phyloP scores from a whole-genome alignment of 164 flowering plant species.

The Platanus orientalis region DNA sequence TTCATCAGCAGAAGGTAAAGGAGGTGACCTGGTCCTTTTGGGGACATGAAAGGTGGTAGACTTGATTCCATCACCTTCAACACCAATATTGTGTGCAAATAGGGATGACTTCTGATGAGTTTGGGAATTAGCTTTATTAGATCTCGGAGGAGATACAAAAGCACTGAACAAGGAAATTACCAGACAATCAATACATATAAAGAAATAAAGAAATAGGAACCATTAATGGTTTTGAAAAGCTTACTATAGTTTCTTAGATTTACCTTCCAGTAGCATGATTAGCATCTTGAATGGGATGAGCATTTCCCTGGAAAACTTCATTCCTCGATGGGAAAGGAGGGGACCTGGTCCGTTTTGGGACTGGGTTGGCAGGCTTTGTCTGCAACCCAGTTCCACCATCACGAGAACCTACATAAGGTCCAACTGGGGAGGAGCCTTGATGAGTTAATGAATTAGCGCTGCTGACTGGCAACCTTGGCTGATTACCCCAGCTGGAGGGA shows the following conservation, averaged over 20 bases:
- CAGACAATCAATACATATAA: neutral
- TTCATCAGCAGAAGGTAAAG: slow-evolving; percentile 30
- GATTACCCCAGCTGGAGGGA: slow-evolving; percentile 25
- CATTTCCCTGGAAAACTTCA: slow-evolving; percentile 16
- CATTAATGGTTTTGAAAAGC: too few species aligned
- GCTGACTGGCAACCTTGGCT: slow-evolving; percentile 19
- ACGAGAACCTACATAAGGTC: slow-evolving; percentile 11
- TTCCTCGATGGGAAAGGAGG: slow-evolving; percentile 16
- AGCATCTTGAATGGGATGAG: slow-evolving; percentile 1
- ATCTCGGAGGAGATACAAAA: slow-evolving; percentile 1
- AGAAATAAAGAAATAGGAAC: too few species aligned
- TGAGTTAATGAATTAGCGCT: slow-evolving; percentile 16
- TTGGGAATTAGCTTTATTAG: slow-evolving; percentile 26
- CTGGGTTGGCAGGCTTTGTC: slow-evolving; percentile 14
- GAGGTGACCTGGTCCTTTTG: slow-evolving; percentile 69
- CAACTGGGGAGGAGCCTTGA: slow-evolving; percentile 12
- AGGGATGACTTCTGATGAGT: slow-evolving; percentile 20
- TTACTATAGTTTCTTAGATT: neutral
- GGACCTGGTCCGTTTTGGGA: slow-evolving; percentile 25
- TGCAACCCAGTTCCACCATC: slow-evolving; percentile 14
- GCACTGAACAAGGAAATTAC: slow-evolving; percentile 24
- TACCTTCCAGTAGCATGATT: slow-evolving; percentile 28
- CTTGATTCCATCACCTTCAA: slow-evolving; percentile 28
- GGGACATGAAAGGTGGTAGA: slow-evolving; percentile 25
- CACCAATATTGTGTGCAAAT: slow-evolving; percentile 15